Base-by-base conservation (phyloP, 148 eudicot species). In the Diospyros kaki region DNA sequence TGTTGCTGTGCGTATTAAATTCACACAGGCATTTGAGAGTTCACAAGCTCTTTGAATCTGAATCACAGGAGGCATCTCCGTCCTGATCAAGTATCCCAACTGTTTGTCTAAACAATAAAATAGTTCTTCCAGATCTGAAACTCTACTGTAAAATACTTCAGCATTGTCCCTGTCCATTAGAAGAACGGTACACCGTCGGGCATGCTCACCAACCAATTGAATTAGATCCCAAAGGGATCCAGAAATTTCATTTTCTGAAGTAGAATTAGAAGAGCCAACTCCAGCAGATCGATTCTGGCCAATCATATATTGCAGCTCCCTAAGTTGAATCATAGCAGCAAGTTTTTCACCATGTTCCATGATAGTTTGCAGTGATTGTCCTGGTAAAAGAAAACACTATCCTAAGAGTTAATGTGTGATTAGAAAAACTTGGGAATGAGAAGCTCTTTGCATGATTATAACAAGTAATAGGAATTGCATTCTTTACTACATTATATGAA, bases 341-440 rank as follows among this genome's bases (percentile, higher is more conserved):
- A 95, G 89, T 87, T 95, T 95, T 83, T 95, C 98, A 13, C 97
- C 98, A 82, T 95, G 97, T 79, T 95, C 98, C 96, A 95, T 84
- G 65, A 95, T 88, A 68, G 85, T 84, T 72, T 90, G 98, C 84
- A 95, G 82, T 45, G 97, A 89, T 83, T 89, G 76, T 75, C 97
- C 98, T 95, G 83, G 13, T n/a, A 73, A 68, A 39, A 73, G 11
- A 10, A 55, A 18, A 55, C n/a, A 72, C 39, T 39, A 42, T 9
- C 60, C 61, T 58, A 50, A 0, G 68, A 7, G 58, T 66, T 64
- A 44, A 41, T 6, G 66, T 2, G 58, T 65, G 48, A 58, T 41
- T 13, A 60, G 7, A 15, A 58, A 15, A 4, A 41, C 38, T 54
- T 56, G 38, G 42, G 3, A 64, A 52, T 9, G 56, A 46, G 28